Base-by-base conservation (phyloP, 768 basidiomycete genomes). In the Mycena maculata region DNA sequence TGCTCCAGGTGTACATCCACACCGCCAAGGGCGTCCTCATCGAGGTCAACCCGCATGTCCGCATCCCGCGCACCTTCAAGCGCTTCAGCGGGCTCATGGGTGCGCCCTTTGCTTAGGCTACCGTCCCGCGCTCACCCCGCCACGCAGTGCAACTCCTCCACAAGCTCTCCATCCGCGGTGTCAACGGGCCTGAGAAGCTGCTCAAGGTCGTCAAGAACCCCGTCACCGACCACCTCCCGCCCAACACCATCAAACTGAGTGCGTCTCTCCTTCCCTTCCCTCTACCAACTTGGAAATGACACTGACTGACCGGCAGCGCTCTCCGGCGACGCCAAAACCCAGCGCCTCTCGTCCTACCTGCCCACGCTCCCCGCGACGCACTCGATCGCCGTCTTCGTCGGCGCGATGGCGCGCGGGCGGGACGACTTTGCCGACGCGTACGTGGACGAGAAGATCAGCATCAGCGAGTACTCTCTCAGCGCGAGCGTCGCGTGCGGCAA, bases 201-300 rank as follows among this genome's bases (percentile, higher is more conserved):
- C 87, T 99, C 60, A 96, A 98, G 79, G 96, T 99, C 47, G 92
- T 99, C 86, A 96, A 97, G 94, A 99, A 99, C 77, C 98, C 98
- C 9, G 87, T 99, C 41, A 89, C 88, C 1, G 96, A 98, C 76
- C 96, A 99, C 78, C 88, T 99, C 30, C 98, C 98, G 2, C 88
- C 89, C 39, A 97, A 98, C 81, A 98, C 96, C 33, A 88, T 93
- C 80, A 99, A 99, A 85, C 85, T 99, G 73, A 98, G 95, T 94
- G 76, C 71, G 94, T 87, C 9, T 30, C 9, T 30, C 55, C 25
- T 33, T n/a, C 25, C 60, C 54, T 30, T 41, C 7, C 39, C 23
- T 38, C 25, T 76, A 42, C 68, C 30, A 3, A 50, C 22, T 25
- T 4, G 23, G 18, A 8, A 70, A 30, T 48, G 38, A 60, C 48